A percentile compares a stretch with the other conserved stretches of the same genome.
phyloP scores from a whole-genome alignment of 495 filamentous ascomycete species.

The Monascus purpureus region DNA sequence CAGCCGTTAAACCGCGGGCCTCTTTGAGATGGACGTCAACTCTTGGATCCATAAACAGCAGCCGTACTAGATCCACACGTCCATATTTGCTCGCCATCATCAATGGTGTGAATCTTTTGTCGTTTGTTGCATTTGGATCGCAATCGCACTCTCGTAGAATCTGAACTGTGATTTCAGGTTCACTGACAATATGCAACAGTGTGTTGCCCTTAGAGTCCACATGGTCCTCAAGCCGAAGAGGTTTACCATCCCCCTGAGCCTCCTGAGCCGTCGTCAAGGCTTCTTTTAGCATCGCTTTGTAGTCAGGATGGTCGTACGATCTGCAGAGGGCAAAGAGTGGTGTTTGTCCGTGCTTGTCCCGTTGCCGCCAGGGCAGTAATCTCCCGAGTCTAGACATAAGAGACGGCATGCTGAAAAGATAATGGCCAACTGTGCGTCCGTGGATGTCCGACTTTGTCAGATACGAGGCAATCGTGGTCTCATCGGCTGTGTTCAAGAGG shows the following conservation, averaged over 20 bases:
- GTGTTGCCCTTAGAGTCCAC: conserved; percentile 90
- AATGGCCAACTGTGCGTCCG: conserved; percentile 84
- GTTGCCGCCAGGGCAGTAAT: conserved; percentile 74
- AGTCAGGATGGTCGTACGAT: conserved; percentile 87
- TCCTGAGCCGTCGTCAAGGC: conserved; percentile 61
- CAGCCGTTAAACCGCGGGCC: conserved; percentile 77
- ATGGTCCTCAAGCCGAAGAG: conserved; percentile 84
- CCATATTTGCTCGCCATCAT: conserved; percentile 99
- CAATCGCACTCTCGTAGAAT: conserved; percentile 76
- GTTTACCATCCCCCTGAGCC: conserved; percentile 61
- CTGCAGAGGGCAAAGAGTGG: conserved; percentile 88
- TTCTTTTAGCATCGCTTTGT: conserved; percentile 68
- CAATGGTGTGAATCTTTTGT: conserved; percentile 85
- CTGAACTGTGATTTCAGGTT: conserved; percentile 57
- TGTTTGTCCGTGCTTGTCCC: conserved; percentile 93
- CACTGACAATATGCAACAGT: conserved; percentile 81
- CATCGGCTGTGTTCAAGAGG: conserved; percentile 37
- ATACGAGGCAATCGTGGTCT: conserved; percentile 46
- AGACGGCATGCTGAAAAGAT: conserved; percentile 83
- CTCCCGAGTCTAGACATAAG: conserved; percentile 61
- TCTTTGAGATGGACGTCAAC: conserved; percentile 81
- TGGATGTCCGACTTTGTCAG: conserved; percentile 62
- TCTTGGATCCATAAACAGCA: conserved; percentile 71
- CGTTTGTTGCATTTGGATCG: conserved; percentile 90
- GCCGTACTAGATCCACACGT: conserved; percentile 80